Conservation (phyloP, 2,329 filamentous ascomycete species). For the Amesomyces nigricolor region DNA sequence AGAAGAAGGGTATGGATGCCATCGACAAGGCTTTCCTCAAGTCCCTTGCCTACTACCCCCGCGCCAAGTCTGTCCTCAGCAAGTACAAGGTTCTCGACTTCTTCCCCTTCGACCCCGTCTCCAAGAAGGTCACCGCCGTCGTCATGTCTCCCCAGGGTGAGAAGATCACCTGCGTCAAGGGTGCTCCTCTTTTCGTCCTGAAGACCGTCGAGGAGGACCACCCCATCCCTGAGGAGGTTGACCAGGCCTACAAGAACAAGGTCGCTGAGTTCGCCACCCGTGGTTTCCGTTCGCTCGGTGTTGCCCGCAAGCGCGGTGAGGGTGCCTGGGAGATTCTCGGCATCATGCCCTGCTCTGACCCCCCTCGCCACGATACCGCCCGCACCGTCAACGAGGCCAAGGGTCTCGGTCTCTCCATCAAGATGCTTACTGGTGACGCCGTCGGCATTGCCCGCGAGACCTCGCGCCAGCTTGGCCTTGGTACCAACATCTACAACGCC, state of each 20-base stretch:
- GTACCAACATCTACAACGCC: slow-evolving; percentile 90
- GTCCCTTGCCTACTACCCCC: slow-evolving; percentile 73
- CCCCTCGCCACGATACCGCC: slow-evolving; percentile 83
- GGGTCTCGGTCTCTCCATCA: slow-evolving; percentile 80
- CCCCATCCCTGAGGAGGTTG: slow-evolving; percentile 67
- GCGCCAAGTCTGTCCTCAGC: slow-evolving; percentile 71
- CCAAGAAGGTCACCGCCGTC: slow-evolving; percentile 83
- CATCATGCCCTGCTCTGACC: slow-evolving; percentile 92
- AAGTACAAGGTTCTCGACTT: slow-evolving; percentile 84
- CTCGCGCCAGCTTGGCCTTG: slow-evolving; percentile 83
- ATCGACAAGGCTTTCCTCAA: slow-evolving; percentile 95
- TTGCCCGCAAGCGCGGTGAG: slow-evolving; percentile 81
- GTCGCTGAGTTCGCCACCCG: slow-evolving; percentile 86
- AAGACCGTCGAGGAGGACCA: slow-evolving; percentile 84
- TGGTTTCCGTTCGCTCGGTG: slow-evolving; percentile 90
- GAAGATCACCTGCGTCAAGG: slow-evolving; percentile 84
- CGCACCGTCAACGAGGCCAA: slow-evolving; percentile 89
- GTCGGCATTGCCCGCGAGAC: slow-evolving; percentile 91
- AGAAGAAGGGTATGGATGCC: slow-evolving; percentile 92
- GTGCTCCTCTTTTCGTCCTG: slow-evolving; percentile 80
- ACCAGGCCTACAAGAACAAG: slow-evolving; percentile 85
- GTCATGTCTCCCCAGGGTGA: slow-evolving; percentile 80
- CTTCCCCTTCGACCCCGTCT: slow-evolving; percentile 85
- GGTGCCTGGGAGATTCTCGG: slow-evolving; percentile 85
- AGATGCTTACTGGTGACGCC: slow-evolving; percentile 94